Base-by-base conservation (phyloP, 805 yeast species). In the Candida glaebosa region DNA sequence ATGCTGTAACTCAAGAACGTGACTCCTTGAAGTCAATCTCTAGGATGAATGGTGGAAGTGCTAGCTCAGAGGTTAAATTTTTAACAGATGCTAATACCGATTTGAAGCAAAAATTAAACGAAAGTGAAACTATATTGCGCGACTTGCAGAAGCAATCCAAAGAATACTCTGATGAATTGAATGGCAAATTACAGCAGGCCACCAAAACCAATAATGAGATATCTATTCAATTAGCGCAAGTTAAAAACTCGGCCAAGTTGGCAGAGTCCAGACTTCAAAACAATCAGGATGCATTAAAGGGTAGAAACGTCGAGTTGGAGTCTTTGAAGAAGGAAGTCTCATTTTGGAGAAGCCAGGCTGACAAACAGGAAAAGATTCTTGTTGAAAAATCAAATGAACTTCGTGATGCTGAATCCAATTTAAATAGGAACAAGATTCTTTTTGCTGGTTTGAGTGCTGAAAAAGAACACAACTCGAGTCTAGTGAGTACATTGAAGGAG, bases 1-100 rank as follows among this genome's bases (percentile, higher is more conserved):
- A 69, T 8, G 73, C 83, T 1, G 70, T 78, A 2, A 63, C 73
- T 3, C 75, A 79, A 46, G 95, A 87, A 57, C 75, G 89, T 41
- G 95, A 89, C 50, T 77, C 81, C 65, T 73, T 82, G 51, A 72
- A 80, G 54, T 34, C 51, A 3, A 40, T 52, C 16, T 40, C 43
- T 18, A 36, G 35, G 3, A 38, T 34, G 5, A 15, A 36, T n/a
- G 31, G 18, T 15, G 39, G 38, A 3, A 26, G 34, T 6, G 31
- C 20, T 31, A 19, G 46, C 20, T 39, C 50, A 6, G 59, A 58
- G 36, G 37, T 49, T 19, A 52, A 58, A 44, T 52, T 57, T 49
- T 53, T 63, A 35, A 43, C 42, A 31, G 67, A 50, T 15, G 44
- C 45, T 18, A 60, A 55, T 49, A 55, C 48, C 5, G 71, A 66